A percentile compares a stretch with the other conserved stretches of the same genome.
Conservation (phyloP, 768 basidiomycete species). For the Tylopilus vinaceipallidus region DNA sequence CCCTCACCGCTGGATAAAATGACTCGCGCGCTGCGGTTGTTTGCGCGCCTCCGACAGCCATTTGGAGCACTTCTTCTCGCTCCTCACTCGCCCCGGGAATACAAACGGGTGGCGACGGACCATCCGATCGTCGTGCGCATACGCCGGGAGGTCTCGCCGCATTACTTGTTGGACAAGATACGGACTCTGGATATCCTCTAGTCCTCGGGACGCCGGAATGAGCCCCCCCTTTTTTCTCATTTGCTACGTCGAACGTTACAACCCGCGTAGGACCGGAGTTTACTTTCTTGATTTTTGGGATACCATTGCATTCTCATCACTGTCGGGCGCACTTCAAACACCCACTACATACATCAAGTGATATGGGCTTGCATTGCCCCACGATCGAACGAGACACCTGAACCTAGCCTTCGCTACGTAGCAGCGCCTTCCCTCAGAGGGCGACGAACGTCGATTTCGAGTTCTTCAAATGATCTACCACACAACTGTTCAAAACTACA, state of each 20-base stretch:
- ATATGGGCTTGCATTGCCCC: no score
- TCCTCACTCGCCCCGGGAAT: conserved; percentile 7
- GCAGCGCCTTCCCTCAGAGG: conserved; percentile 5
- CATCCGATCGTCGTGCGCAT: conserved; percentile 14
- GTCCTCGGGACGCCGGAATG: no score
- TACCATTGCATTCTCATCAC: no score
- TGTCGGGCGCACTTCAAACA: no score
- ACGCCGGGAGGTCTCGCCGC: conserved; percentile 6
- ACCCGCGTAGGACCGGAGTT: no score
- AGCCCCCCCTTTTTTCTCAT: no score
- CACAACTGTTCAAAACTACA: no score
- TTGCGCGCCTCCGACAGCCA: conserved; percentile 15
- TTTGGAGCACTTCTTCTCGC: conserved; percentile 18
- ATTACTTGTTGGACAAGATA: conserved; percentile 12
- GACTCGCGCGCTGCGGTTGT: conserved; percentile 12
- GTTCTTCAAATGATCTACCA: conserved; percentile 6
- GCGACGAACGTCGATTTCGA: conserved; percentile 1
- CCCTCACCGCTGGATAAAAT: conserved; percentile 15
- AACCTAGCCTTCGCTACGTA: no score
- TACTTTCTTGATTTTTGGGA: no score
- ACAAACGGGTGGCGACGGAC: conserved; percentile 19
- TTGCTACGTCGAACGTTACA: no score
- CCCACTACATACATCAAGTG: no score
- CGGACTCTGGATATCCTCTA: conserved; percentile 16
- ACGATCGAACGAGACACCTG: no score